Base-by-base conservation (phyloP, 2,329 filamentous ascomycete genomes). In the Rhynchosporium graminicola region DNA sequence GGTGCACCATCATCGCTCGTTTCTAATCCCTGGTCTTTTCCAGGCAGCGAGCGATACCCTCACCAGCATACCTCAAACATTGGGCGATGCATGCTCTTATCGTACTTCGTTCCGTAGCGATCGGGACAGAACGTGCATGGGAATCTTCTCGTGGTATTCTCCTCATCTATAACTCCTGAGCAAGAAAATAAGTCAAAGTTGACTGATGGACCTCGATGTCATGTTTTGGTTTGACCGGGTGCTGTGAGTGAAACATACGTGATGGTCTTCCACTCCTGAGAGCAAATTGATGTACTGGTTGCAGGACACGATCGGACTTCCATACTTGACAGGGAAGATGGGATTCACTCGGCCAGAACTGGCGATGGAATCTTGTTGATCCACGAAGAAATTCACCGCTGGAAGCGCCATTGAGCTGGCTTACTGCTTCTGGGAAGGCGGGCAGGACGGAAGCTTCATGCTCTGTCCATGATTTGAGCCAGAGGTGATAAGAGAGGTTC, bases 41-140 rank as follows among this genome's bases (percentile, higher is more conserved):
- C 50, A 28, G 50, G 50, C 15, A 54, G 26, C 2, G 50, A 54
- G 26, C 2, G 50, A 42, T 13, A 33, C 50, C 33, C 12, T 40
- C 7, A 28, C 50, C 4, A 54, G 33, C 36, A 54, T 36, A 5
- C 3, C 26, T 4, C 8, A 28, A 5, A 42, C 20, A 3, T 42
- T 4, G 50, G 50, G 9, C 38, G n/a, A 12, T 54, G 50, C 13
- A 54, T 54, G 7, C 33, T 10, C 33, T 54, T 54, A 20, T 54
- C 50, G 20, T 54, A 54, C 13, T 54, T 54, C 6, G 50, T 54
- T n/a, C 33, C 8, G 33, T 40, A 54, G n/a, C 50, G 33, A 15
- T 54, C 50, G 12, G 50, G 7, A 29, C 50, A 54, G n/a, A 54
- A 54, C 5, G 50, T 54, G 26, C 50, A 54, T n/a, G 38, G 50